phyloP scores from a whole-genome alignment of 495 filamentous ascomycete species.

The Symbiotaphrina buchneri region DNA sequence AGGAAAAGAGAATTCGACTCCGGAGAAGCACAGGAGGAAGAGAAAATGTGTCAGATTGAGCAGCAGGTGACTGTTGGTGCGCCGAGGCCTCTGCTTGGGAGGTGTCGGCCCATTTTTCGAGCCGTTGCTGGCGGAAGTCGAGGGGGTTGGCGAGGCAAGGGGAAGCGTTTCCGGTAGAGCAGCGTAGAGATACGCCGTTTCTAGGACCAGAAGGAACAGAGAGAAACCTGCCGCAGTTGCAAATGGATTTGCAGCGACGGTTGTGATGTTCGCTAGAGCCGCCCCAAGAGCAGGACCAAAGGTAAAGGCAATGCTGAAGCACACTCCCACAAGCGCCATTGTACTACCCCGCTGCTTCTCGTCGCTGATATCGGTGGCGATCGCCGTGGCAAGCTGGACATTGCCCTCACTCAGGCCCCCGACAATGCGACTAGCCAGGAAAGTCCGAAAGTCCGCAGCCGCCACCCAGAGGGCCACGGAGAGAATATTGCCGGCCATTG shows the following conservation, averaged over 20 bases:
- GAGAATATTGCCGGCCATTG: slow-evolving; percentile 85
- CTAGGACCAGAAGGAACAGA: slow-evolving; percentile 54
- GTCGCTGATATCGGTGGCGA: slow-evolving; percentile 88
- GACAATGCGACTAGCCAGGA: slow-evolving; percentile 75
- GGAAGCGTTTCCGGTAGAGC: slow-evolving; percentile 80
- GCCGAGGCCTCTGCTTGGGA: slow-evolving; percentile 6
- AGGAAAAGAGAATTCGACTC: slow-evolving; percentile 87
- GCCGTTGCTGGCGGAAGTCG: not conserved
- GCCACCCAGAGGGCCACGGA: slow-evolving; percentile 88
- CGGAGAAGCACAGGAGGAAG: slow-evolving; percentile 92
- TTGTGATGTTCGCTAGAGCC: slow-evolving; percentile 47
- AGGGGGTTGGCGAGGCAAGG: slow-evolving; percentile 4
- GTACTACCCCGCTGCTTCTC: slow-evolving; percentile 60
- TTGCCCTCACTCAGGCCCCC: slow-evolving; percentile 93
- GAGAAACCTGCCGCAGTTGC: slow-evolving; percentile 74
- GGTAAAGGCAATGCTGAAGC: slow-evolving; percentile 94
- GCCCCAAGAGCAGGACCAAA: slow-evolving; percentile 86
- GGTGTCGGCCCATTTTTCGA: not conserved
- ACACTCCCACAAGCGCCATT: slow-evolving; percentile 88
- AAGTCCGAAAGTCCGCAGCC: slow-evolving; percentile 85
- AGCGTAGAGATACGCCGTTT: slow-evolving; percentile 77
- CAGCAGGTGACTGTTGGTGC: slow-evolving; percentile 64
- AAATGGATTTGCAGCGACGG: slow-evolving; percentile 76
- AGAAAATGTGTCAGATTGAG: slow-evolving; percentile 72
- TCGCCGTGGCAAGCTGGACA: slow-evolving; percentile 87